These are phyloP conservation scores for Auriscalpium orientale DNA, from an alignment of 768 basidiomycete species.

Conservation along the genomic window DNA sequence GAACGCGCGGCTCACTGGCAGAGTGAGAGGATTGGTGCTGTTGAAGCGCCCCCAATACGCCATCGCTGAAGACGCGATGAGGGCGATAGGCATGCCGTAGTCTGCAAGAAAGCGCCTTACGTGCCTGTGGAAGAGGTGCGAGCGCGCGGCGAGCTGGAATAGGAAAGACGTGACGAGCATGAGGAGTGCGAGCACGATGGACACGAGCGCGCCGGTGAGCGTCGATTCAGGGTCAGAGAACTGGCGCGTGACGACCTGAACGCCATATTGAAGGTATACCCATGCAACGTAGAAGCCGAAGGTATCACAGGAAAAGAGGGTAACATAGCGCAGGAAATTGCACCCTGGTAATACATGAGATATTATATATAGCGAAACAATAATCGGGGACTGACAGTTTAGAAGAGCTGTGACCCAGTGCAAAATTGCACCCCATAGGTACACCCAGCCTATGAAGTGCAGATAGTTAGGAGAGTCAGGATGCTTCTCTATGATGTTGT, in stretches of 20 bases:
- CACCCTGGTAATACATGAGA: slow-evolving; percentile 43
- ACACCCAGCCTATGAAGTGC: slow-evolving; percentile 88
- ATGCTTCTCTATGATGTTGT: slow-evolving; percentile 55
- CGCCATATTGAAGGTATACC: slow-evolving; percentile 85
- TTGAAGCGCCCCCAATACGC: slow-evolving; percentile 85
- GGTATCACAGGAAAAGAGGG: slow-evolving; percentile 84
- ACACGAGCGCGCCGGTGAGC: slow-evolving; percentile 46
- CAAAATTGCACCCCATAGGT: slow-evolving; percentile 81
- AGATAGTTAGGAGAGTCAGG: slow-evolving; percentile 65
- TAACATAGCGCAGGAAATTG: slow-evolving; percentile 81
- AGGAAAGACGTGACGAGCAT: slow-evolving; percentile 73
- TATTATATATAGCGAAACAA: background rate
- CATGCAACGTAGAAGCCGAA: slow-evolving; percentile 92
- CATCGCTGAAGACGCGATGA: slow-evolving; percentile 66
- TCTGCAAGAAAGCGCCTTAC: slow-evolving; percentile 72
- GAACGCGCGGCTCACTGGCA: slow-evolving; percentile 66
- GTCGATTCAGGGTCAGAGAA: slow-evolving; percentile 33
- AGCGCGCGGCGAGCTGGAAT: slow-evolving; percentile 58
- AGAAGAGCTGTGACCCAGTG: slow-evolving; percentile 77
- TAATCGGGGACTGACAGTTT: slow-evolving; percentile 44
- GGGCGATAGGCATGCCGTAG: slow-evolving; percentile 87
- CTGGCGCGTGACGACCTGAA: slow-evolving; percentile 76
- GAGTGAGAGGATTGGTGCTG: slow-evolving; percentile 46
- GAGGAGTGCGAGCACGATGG: slow-evolving; percentile 66
- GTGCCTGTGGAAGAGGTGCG: slow-evolving; percentile 63